phyloP scores from a whole-genome alignment of 768 basidiomycete species.

The Leccinum arenicola region DNA sequence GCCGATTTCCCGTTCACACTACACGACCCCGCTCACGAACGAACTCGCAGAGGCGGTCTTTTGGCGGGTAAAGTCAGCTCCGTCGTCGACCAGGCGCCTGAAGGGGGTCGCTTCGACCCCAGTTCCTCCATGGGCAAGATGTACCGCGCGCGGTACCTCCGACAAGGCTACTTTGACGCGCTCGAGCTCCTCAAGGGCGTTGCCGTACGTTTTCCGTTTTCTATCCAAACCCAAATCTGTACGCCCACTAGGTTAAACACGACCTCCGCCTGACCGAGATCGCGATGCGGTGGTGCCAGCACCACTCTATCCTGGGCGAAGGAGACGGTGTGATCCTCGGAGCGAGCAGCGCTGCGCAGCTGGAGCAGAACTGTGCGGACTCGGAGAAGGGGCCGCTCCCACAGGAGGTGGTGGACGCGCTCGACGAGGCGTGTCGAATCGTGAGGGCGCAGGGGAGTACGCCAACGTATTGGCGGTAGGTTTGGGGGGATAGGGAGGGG shows the following conservation, averaged over 20 bases:
- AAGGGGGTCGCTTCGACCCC: constrained; percentile 43
- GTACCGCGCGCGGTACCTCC: constrained; percentile 47
- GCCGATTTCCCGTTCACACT: neutral
- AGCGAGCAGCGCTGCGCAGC: constrained; percentile 43
- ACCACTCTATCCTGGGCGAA: constrained; percentile 47
- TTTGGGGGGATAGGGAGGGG: neutral
- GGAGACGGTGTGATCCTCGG: constrained; percentile 49
- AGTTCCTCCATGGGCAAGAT: constrained; percentile 37
- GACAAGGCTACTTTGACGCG: constrained; percentile 42
- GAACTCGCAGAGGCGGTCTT: constrained; percentile 5
- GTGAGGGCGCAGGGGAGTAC: constrained; percentile 35
- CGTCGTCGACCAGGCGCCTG: constrained; percentile 26
- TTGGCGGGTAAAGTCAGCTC: constrained; percentile 48
- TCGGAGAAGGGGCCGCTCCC: constrained; percentile 54
- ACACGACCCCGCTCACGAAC: neutral
- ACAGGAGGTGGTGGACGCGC: constrained; percentile 46
- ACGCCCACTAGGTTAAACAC: constrained; percentile 32
- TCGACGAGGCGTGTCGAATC: constrained; percentile 48
- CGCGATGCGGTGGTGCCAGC: constrained; percentile 60
- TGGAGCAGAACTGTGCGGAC: constrained; percentile 44
- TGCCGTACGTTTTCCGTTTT: constrained; percentile 32
- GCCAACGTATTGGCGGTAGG: constrained; percentile 36
- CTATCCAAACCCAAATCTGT: neutral
- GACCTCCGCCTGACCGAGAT: constrained; percentile 49
- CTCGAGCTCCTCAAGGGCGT: constrained; percentile 38